These are phyloP conservation scores for Hyphodiscus hymeniophilus DNA, from an alignment of 495 filamentous ascomycete species.

Conservation along the genomic window DNA sequence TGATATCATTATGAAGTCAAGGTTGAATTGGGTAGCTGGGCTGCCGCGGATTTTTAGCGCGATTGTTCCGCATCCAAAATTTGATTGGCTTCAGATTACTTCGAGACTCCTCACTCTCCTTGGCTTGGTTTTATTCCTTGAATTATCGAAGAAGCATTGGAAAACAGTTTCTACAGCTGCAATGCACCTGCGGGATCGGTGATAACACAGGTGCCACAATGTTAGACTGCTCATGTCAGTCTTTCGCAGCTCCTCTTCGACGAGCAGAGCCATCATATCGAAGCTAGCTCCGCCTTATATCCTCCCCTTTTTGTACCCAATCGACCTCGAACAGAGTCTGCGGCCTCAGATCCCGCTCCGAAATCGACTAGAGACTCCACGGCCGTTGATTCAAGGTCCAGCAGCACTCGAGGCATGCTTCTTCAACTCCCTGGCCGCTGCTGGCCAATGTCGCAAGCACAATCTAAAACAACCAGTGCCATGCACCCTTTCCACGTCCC, in stretches of 20 bases:
- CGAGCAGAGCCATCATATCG: slow-evolving; percentile 40
- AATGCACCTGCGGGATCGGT: slow-evolving; percentile 16
- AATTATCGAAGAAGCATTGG: background rate
- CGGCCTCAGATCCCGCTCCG: background rate
- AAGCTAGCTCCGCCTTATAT: slow-evolving; percentile 38
- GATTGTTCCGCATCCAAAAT: background rate
- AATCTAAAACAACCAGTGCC: slow-evolving; percentile 16
- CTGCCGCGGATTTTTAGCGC: background rate
- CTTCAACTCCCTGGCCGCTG: slow-evolving; percentile 55
- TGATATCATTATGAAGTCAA: background rate
- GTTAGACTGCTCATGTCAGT: slow-evolving; percentile 57
- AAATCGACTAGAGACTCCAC: background rate
- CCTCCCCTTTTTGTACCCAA: slow-evolving; percentile 32
- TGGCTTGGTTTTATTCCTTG: background rate
- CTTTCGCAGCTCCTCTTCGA: slow-evolving; percentile 44
- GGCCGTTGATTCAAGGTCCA: slow-evolving; percentile 4
- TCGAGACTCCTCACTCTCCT: background rate
- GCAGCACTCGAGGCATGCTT: slow-evolving; percentile 43
- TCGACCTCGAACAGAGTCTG: background rate
- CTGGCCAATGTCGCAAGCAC: slow-evolving; percentile 53
- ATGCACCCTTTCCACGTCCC: slow-evolving; percentile 6
- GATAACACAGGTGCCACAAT: slow-evolving; percentile 44
- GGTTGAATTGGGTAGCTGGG: too few relatives aligned
- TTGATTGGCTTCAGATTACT: background rate
- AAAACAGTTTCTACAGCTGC: background rate